A percentile compares a stretch with the other conserved stretches of the same genome.
Evolutionary conservation across 805 yeast genomes (phyloP).

Genomic region (Monosporozyma servazzii): DNA sequence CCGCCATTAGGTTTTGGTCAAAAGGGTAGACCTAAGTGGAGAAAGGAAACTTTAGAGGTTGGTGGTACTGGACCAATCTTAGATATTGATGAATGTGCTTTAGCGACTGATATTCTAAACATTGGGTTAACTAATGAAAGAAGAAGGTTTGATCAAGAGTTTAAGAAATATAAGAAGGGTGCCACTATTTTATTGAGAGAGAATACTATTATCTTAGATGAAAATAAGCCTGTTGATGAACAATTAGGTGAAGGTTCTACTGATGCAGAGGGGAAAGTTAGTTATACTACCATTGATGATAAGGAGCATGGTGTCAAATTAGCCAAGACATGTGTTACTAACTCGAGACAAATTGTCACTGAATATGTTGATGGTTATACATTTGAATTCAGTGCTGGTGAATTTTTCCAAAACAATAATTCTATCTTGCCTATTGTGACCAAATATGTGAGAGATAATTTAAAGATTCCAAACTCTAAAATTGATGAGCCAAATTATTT

Average conservation of each 20-base stretch:
- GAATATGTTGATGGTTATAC: slow-evolving; percentile 67
- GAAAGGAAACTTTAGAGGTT: slow-evolving; percentile 33
- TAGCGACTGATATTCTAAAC: slow-evolving; percentile 77
- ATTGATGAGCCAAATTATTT: slow-evolving; percentile 50
- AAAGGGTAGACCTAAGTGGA: slow-evolving; percentile 70
- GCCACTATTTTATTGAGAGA: slow-evolving; percentile 84
- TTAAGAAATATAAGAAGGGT: slow-evolving; percentile 52
- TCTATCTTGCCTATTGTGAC: slow-evolving; percentile 81
- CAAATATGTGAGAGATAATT: slow-evolving; percentile 64
- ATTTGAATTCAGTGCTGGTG: slow-evolving; percentile 88
- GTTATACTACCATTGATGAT: slow-evolving; percentile 29
- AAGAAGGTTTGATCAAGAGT: slow-evolving; percentile 38
- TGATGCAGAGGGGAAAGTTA: slow-evolving; percentile 31
- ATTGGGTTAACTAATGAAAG: slow-evolving; percentile 67
- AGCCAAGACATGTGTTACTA: slow-evolving; percentile 67
- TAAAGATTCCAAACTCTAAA: slow-evolving; percentile 37
- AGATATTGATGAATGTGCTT: slow-evolving; percentile 89
- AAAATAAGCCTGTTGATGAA: slow-evolving; percentile 22
- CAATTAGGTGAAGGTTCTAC: slow-evolving; percentile 40
- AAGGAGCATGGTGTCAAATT: slow-evolving; percentile 27
- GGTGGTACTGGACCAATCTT: slow-evolving; percentile 60
- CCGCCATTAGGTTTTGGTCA: slow-evolving; percentile 88
- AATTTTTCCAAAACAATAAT: slow-evolving; percentile 93
- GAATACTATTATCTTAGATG: slow-evolving; percentile 40
- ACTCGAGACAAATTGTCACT: slow-evolving; percentile 66